These are phyloP conservation scores for Aspergillus sojae DNA, from an alignment of 2,329 filamentous ascomycete genomes.

Conservation along the genomic window DNA sequence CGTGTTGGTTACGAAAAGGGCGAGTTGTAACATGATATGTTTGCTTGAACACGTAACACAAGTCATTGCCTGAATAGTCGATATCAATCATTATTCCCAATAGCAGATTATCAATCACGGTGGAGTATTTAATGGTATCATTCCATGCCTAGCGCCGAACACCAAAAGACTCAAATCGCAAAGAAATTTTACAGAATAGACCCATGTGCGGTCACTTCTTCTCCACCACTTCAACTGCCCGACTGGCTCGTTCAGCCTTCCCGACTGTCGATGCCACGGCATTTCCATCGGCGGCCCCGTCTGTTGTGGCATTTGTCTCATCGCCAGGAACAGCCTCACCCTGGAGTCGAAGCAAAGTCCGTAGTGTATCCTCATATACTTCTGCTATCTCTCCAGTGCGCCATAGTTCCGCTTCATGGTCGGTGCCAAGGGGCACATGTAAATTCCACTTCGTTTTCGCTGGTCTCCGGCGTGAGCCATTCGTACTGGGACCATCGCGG, in stretches of 20 bases:
- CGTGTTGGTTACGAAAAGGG: not conserved
- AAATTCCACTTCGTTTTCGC: slow-evolving; percentile 33
- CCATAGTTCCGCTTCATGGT: slow-evolving; percentile 42
- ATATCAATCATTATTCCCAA: not conserved
- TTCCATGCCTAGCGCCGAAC: slow-evolving; percentile 14
- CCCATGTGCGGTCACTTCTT: slow-evolving; percentile 37
- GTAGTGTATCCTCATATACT: slow-evolving; percentile 45
- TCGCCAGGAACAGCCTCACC: slow-evolving; percentile 33
- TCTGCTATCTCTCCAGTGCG: slow-evolving; percentile 45
- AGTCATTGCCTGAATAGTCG: not conserved
- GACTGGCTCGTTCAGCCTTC: slow-evolving; percentile 48
- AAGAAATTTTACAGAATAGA: slow-evolving; percentile 12
- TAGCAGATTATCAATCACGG: not conserved
- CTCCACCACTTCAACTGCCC: slow-evolving; percentile 51
- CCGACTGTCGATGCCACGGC: slow-evolving; percentile 50
- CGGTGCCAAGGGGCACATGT: slow-evolving; percentile 34
- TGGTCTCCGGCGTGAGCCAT: not conserved
- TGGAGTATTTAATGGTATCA: slow-evolving; percentile 8
- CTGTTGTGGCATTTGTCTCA: slow-evolving; percentile 20
- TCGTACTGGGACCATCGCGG: slow-evolving; percentile 1
- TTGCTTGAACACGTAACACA: not conserved
- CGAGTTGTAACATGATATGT: not conserved
- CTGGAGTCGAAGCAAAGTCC: slow-evolving; percentile 42
- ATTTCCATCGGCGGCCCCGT: slow-evolving; percentile 31
- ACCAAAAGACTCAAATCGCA: slow-evolving; percentile 16